Base-by-base conservation (phyloP, 352 stramenopile species). In the Globisporangium middletonii region DNA sequence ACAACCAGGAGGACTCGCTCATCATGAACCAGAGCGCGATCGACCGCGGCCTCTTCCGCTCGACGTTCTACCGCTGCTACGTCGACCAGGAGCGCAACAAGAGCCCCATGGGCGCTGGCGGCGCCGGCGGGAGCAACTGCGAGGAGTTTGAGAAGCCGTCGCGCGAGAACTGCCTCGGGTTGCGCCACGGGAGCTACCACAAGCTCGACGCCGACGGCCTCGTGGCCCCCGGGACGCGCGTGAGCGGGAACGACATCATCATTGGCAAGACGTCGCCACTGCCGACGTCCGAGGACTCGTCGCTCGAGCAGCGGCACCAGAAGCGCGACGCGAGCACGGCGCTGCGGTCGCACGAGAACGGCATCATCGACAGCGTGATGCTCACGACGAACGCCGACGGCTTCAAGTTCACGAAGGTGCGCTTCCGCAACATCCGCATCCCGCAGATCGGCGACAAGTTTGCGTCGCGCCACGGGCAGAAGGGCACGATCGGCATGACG, bases 1-100 rank as follows among this genome's bases (percentile, higher is more conserved):
- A 99, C 88, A 99, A 99, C 73, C 94, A 99, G 67, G 97, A 99
- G 89, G 98, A 99, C 92, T 99, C 96, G 30, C 73, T 99, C 54
- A 99, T 99, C 76, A 98, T 99, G 92, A 99, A 99, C 78, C 97
- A 99, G 70, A 98, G 86, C 71, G 95, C 97, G 15, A 99, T 99
- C 61, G 98, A 99, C 68, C 91, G 98, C 46, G 98, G 98, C 48
- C 89, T 99, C 53, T 99, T 99, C 82, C 87, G 97, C 15, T 99
- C 95, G 35, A 99, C 96, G 2, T 99, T 99, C 79, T 99, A 99
- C 73, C 86, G 97, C 27, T 99, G 95, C 67, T 99, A 99, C 77
- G 95, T 96, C 56, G 96, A 99, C 59, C 88, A 98, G 69, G 82
- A 94, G 56, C 80, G 80, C 18, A 94, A 94, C 67, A 92, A 92